Evolutionary conservation across 1,284 basidiomycete species (phyloP).

Genomic region (Tremellales sp.): DNA sequence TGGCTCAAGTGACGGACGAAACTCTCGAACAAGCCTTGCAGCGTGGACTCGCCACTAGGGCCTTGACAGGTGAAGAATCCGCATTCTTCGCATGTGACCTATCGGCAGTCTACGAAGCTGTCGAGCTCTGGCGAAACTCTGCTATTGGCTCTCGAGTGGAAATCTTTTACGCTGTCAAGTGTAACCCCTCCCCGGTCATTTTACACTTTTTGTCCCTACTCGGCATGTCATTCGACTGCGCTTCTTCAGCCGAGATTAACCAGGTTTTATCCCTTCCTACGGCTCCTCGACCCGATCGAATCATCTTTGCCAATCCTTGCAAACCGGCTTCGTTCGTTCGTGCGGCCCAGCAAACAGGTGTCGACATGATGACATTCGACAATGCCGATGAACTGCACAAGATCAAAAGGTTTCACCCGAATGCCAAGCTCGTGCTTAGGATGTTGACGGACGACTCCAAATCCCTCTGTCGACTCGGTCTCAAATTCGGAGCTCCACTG

Average conservation of each 20-base stretch:
- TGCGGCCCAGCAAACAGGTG: slow-evolving; percentile 69
- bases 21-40: slow-evolving; percentile 36
- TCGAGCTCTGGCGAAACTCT: slow-evolving; percentile 73
- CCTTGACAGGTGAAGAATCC: slow-evolving; percentile 57
- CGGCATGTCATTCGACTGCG: slow-evolving; percentile 94
- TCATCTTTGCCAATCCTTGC: slow-evolving; percentile 99
- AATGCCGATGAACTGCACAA: slow-evolving; percentile 98
- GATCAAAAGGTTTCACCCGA: slow-evolving; percentile 75
- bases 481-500: slow-evolving; percentile 95
- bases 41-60: slow-evolving; percentile 25
- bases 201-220: slow-evolving; percentile 83
- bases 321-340: slow-evolving; percentile 93
- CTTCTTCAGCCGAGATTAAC: slow-evolving; percentile 91
- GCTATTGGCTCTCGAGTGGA: slow-evolving; percentile 71
- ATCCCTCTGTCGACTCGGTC: slow-evolving; percentile 84
- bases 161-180: slow-evolving; percentile 95
- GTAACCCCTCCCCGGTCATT: slow-evolving; percentile 94
- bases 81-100: slow-evolving; percentile 97
- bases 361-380: slow-evolving; percentile 96
- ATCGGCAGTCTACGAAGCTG: slow-evolving; percentile 79
- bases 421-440: slow-evolving; percentile 83
- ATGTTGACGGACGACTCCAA: slow-evolving; percentile 97
- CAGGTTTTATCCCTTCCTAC: slow-evolving; percentile 71
- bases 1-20: slow-evolving; percentile 25
- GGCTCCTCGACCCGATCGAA: slow-evolving; percentile 53